A percentile compares a stretch with the other conserved stretches of the same genome.
Conservation (phyloP, 106 monocot genomes). For the Dioscorea dumetorum region DNA sequence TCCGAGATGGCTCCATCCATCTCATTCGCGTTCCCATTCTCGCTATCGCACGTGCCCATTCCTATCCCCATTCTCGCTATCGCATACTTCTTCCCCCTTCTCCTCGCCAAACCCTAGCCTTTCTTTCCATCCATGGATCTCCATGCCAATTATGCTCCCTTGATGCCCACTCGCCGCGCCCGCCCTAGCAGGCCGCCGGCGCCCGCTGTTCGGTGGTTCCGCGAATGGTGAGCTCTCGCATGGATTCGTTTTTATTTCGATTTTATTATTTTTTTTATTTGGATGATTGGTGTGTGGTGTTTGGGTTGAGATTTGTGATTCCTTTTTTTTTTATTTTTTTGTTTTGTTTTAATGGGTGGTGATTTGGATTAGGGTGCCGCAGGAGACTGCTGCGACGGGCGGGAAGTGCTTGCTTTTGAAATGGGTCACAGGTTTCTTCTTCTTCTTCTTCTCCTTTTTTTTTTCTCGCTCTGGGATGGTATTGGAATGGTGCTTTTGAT, state of each 20-base stretch:
- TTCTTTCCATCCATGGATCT: background rate
- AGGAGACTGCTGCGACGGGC: constrained; percentile 33
- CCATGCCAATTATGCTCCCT: no score
- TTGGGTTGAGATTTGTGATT: constrained; percentile 2
- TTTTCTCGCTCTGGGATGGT: no score
- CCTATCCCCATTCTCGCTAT: background rate
- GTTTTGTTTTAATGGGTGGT: no score
- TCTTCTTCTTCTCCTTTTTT: background rate
- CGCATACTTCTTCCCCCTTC: background rate
- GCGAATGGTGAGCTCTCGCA: constrained; percentile 36
- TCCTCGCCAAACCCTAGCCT: background rate
- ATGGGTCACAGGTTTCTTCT: constrained; percentile 59
- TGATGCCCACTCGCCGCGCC: constrained; percentile 5
- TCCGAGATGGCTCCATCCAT: no score
- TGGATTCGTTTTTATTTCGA: background rate
- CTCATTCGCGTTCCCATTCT: no score
- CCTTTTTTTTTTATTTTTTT: no score
- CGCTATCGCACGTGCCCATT: no score
- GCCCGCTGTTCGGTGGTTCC: constrained; percentile 50
- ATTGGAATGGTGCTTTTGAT: no score
- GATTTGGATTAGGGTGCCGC: constrained; percentile 57
- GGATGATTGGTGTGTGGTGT: background rate
- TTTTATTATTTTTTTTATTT: background rate
- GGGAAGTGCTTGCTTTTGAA: constrained; percentile 47
- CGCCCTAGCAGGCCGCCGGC: background rate